A percentile compares a stretch with the other conserved stretches of the same genome.
Conservation (phyloP, 805 yeast species). For the Spathaspora girioi region DNA sequence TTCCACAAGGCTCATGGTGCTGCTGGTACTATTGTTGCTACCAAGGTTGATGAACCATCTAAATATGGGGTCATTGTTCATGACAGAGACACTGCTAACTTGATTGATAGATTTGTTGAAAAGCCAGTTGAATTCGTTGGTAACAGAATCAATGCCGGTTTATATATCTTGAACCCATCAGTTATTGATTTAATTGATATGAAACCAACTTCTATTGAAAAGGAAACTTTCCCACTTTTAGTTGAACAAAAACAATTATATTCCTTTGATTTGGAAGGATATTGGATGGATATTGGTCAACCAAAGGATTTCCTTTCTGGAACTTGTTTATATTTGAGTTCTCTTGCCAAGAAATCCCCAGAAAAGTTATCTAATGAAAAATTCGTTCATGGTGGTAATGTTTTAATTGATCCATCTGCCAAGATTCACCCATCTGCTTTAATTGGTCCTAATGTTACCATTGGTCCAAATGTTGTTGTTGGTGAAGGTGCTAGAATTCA, state of each 20-base stretch:
- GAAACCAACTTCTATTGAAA: conserved; percentile 98
- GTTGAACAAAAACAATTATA: conserved; percentile 85
- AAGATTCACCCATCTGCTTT: conserved; percentile 88
- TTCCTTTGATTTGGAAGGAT: conserved; percentile 97
- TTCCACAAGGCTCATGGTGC: conserved; percentile 97
- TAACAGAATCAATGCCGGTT: conserved; percentile 99
- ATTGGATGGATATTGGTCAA: conserved; percentile 99
- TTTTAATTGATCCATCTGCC: conserved; percentile 91
- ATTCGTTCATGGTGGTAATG: conserved; percentile 87
- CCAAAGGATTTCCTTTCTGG: conserved; percentile 99
- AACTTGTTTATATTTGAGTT: conserved; percentile 84
- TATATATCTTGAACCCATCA: conserved; percentile 95
- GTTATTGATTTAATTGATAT: conserved; percentile 95
- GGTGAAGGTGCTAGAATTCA: conserved; percentile 99
- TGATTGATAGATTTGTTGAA: conserved; percentile 98
- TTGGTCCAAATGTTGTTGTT: conserved; percentile 92
- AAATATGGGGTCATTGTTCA: conserved; percentile 99
- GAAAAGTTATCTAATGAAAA: conserved; percentile 62
- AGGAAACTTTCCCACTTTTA: conserved; percentile 97
- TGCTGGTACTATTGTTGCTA: conserved; percentile 97
- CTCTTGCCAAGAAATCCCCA: conserved; percentile 79
- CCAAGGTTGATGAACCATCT: conserved; percentile 99
- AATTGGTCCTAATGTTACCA: conserved; percentile 97
- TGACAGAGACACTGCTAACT: conserved; percentile 90
- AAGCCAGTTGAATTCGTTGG: conserved; percentile 99